Base-by-base conservation (phyloP, 1,139 yeast genomes). In the Blastobotrys buckinghamii region DNA sequence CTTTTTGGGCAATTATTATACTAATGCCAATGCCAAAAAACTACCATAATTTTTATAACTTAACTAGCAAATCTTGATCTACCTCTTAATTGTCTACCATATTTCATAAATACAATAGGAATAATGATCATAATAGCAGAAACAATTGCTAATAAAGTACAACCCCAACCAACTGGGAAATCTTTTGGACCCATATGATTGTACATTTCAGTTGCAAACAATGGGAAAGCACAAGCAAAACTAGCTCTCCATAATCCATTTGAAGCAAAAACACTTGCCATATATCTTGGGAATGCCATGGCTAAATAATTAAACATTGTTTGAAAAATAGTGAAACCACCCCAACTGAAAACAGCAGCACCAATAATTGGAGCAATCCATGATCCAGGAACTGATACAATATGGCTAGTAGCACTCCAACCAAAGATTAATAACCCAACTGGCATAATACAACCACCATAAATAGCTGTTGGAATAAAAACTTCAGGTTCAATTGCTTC, bases 291-390 rank as follows among this genome's bases (percentile, higher is more conserved):
- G 67, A 81, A 87, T 4, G 86, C 67, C 73, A 81, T 74, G 35
- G 87, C 76, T 63, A 86, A 81, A 64, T 86, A 87, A 50, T 81
- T 75, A 62, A 86, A 74, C 41, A 81, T 78, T 15, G 86, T 71
- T 67, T 86, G 86, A 74, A 87, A 87, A 50, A 86, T 78, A 59
- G 84, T 70, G 54, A 85, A 77, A 54, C 83, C 73, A 2, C 92
- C 88, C 60, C 81, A 79, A 0, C 90, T 90, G 62, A 84, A 84
- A 33, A 89, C 81, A 37, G 78, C 75, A 50, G 88, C 89, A 0
- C 92, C 82, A 2, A 83, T 78, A 32, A 81, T 71, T n/a, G 95
- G 87, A 9, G 79, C 85, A 69, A 84, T 79, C 92, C 94, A 87
- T 64, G 84, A 94, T 82, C 68, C 48, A 78, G 62, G 47, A 78